A percentile compares a stretch with the other conserved stretches of the same genome.
Conservation (phyloP, 495 filamentous ascomycete species). For the Penicillium coprophilum region DNA sequence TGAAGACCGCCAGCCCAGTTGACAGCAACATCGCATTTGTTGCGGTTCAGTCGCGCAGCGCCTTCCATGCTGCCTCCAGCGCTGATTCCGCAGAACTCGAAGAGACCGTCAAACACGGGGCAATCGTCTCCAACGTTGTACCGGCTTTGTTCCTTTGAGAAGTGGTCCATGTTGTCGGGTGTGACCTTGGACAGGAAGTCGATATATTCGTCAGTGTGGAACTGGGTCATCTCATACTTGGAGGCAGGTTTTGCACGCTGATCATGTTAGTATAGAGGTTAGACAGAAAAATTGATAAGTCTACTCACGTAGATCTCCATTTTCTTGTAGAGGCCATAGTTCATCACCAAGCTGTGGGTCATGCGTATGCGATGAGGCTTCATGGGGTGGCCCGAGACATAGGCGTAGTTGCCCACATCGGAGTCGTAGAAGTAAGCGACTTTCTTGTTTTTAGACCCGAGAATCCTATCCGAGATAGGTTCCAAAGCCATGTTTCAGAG, state of each 20-base stretch:
- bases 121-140: conserved; percentile 99
- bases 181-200: conserved; percentile 96
- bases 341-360: conserved; percentile 97
- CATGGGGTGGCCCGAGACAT: conserved; percentile 98
- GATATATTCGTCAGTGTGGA: conserved; percentile 99
- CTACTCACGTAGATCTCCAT: conserved; percentile 97
- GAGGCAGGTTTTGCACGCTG: conserved; percentile 96
- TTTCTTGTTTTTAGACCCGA: conserved; percentile 60
- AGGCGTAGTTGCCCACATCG: conserved; percentile 96
- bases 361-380: conserved; percentile 98
- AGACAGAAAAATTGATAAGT: background rate
- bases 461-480: conserved; percentile 49
- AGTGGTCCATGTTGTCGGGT: conserved; percentile 97
- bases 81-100: conserved; percentile 97
- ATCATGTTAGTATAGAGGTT: conserved; percentile 26
- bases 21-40: conserved; percentile 94
- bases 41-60: conserved; percentile 84
- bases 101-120: conserved; percentile 95
- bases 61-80: conserved; percentile 98
- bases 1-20: conserved; percentile 98
- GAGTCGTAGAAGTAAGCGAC: conserved; percentile 98
- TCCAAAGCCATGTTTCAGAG: conserved; percentile 40
- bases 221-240: conserved; percentile 97
- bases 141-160: conserved; percentile 86
- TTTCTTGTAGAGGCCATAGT: conserved; percentile 96